Base-by-base conservation (phyloP, 495 filamentous ascomycete species). In the Trichodelitschia bisporula region DNA sequence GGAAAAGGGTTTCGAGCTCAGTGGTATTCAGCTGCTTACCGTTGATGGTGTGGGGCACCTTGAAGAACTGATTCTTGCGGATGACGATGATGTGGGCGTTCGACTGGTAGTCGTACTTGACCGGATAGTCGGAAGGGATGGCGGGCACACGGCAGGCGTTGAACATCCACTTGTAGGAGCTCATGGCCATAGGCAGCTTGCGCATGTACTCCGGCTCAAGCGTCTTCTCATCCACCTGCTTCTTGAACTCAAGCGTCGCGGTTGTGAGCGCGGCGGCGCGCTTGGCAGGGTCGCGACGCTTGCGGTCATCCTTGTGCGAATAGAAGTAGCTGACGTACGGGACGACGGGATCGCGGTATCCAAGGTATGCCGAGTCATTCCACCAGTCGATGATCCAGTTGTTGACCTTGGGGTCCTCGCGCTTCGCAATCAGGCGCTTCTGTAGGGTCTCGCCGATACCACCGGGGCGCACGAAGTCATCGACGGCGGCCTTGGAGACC, bases 241-340 rank as follows among this genome's bases (percentile, higher is more conserved):
- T 72, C 64, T 91, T 90, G 66, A 99, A 95, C 46, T 84, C 75
- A 21, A 99, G 63, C 3, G 68, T 68, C 2, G 77, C 76, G 8
- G 74, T 77, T 2, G 77, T 69, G 39, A 99, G 68, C 27, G 82
- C 80, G 0, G 89, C 89, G 10, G 89, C 89, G 34, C 89, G 75
- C 59, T 86, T 84, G 34, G 72, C 75, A 3, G 86, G 89, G 55
- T 90, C 62, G 20, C 80, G 71, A 33, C 84, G 69, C 43, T 72
- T 61, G 30, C 80, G 70, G 49, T 99, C 89, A 50, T 99, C 89
- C 32, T 75, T 67, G 61, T 92, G 84, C 20, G 80, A 91, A 59
- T 99, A 99, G 57, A 99, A 99, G 62, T 99, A 99, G 49, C 79
- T 90, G 40, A 99, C 89, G 48, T 95, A 99, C 33, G 89, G 89